Conservation (phyloP, 305 asterid genomes). For the Solanum hybrid region DNA sequence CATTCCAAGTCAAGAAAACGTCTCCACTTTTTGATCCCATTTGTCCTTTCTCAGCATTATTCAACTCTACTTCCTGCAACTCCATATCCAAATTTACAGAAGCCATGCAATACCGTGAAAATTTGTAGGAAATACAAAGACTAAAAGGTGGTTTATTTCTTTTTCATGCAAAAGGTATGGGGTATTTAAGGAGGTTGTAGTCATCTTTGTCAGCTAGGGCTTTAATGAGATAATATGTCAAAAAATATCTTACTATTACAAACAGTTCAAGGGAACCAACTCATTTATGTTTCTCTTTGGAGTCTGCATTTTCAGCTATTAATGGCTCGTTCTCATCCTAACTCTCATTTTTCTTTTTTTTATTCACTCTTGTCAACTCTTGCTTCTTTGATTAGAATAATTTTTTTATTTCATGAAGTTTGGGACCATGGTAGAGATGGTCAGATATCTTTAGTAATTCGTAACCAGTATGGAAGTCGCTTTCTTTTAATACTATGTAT, state of each 20-base stretch:
- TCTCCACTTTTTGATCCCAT: background rate
- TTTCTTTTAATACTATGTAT: background rate
- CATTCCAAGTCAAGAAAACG: conserved; percentile 22
- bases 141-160: background rate
- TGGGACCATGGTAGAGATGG: background rate
- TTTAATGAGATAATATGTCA: background rate
- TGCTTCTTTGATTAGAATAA: background rate
- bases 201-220: background rate
- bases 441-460: background rate
- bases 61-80: background rate
- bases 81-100: conserved; percentile 1
- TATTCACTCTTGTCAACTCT: background rate
- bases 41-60: background rate
- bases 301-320: background rate
- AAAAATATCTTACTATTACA: background rate
- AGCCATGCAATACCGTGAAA: background rate
- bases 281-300: background rate
- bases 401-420: background rate
- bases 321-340: background rate
- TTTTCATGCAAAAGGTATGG: background rate
- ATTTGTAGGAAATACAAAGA: background rate
- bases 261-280: background rate
- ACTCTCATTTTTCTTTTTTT: background rate
- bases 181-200: conserved; percentile 1
- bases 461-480: background rate